phyloP scores from a whole-genome alignment of 768 basidiomycete genomes.

The Rhizopogon salebrosus region DNA sequence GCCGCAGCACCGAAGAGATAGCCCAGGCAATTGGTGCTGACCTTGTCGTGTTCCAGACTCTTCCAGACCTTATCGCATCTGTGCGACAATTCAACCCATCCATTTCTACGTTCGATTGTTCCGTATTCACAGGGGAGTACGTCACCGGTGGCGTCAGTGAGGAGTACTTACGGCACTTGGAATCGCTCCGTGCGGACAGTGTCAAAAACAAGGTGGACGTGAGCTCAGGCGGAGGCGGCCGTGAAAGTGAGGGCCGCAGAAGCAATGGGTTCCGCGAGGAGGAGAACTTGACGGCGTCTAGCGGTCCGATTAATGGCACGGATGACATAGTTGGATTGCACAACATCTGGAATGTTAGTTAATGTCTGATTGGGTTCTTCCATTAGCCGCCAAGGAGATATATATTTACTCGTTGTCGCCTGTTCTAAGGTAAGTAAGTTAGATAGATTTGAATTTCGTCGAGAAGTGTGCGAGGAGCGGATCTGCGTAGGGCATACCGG shows the following conservation, averaged over 20 bases:
- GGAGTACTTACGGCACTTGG: slow-evolving; percentile 68
- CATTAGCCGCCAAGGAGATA: neutral
- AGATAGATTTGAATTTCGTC: neutral
- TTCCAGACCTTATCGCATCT: slow-evolving; percentile 80
- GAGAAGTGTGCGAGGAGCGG: neutral
- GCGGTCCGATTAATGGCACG: slow-evolving; percentile 50
- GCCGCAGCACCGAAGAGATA: slow-evolving; percentile 65
- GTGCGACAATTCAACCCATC: slow-evolving; percentile 80
- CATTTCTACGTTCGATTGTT: slow-evolving; percentile 86
- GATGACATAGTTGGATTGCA: slow-evolving; percentile 79
- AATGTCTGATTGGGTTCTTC: slow-evolving; percentile 2
- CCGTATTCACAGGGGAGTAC: slow-evolving; percentile 96
- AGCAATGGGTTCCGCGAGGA: slow-evolving; percentile 12
- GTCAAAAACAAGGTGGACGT: slow-evolving; percentile 49
- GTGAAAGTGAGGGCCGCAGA: slow-evolving; percentile 31
- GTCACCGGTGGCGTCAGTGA: slow-evolving; percentile 91
- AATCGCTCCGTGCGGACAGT: slow-evolving; percentile 78
- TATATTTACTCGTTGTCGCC: neutral
- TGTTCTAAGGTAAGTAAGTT: neutral
- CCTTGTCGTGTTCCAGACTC: slow-evolving; percentile 91
- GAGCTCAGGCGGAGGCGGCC: slow-evolving; percentile 8
- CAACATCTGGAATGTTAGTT: slow-evolving; percentile 55
- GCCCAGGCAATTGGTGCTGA: slow-evolving; percentile 87
- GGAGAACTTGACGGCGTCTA: slow-evolving; percentile 26
- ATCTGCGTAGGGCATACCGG: neutral